Conservation (phyloP, 1,284 basidiomycete genomes). For the Boletus holoroseus region DNA sequence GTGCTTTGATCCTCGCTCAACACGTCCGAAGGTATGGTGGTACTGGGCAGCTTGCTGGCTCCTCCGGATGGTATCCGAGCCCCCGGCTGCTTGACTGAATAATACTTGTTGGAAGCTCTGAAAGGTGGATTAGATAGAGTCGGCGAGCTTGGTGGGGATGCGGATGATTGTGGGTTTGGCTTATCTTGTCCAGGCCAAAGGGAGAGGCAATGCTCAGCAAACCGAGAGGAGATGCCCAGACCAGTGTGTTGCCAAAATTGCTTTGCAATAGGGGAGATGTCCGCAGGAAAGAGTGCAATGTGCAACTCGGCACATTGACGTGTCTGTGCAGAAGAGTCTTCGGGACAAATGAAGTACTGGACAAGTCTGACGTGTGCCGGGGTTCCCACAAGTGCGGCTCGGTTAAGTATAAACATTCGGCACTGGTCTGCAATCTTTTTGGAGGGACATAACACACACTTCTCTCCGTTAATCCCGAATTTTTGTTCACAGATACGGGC, state of each 20-base stretch:
- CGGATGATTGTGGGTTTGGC: conserved; percentile 16
- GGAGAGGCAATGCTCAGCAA: conserved; percentile 78
- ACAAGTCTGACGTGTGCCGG: conserved; percentile 60
- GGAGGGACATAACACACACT: conserved; percentile 75
- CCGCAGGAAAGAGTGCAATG: conserved; percentile 74
- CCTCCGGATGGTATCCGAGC: conserved; percentile 15
- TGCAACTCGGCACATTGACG: conserved; percentile 54
- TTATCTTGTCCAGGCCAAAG: conserved; percentile 44
- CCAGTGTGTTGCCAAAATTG: conserved; percentile 97
- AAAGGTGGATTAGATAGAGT: conserved; percentile 32
- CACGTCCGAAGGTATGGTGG: conserved; percentile 11
- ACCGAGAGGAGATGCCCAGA: conserved; percentile 81
- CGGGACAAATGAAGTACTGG: conserved; percentile 69
- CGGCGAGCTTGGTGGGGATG: conserved; percentile 27
- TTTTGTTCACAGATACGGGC: conserved; percentile 70
- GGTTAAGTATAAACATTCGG: conserved; percentile 65
- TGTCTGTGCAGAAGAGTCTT: conserved; percentile 35
- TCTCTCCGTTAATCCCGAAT: conserved; percentile 67
- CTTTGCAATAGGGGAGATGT: conserved; percentile 70
- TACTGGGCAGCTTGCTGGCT: neutral
- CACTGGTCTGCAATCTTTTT: conserved; percentile 69
- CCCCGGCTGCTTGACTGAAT: conserved; percentile 46
- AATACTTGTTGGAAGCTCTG: conserved; percentile 58
- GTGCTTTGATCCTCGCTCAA: conserved; percentile 48
- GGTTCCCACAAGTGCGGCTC: conserved; percentile 39